phyloP scores from a whole-genome alignment of 495 filamentous ascomycete genomes.

The Aspergillus sclerotiicarbonarius region DNA sequence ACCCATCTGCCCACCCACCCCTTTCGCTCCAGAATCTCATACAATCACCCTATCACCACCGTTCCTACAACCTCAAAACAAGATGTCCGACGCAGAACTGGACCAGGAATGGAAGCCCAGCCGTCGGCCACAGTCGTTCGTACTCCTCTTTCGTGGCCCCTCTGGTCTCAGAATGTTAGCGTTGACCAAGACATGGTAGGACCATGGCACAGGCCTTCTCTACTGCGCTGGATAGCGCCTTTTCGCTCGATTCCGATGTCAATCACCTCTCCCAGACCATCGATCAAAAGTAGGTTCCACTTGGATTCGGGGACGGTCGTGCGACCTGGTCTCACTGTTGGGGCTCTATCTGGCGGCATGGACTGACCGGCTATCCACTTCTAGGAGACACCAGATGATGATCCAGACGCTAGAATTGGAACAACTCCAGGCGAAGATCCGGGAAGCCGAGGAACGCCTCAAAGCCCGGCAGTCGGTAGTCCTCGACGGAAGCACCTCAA shows the following conservation, averaged over 20 bases:
- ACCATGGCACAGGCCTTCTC: conserved; percentile 88
- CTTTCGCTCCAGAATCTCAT: conserved; percentile 6
- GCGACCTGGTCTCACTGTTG: not conserved
- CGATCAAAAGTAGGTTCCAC: conserved; percentile 72
- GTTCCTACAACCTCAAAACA: conserved; percentile 13
- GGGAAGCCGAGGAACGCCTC: conserved; percentile 79
- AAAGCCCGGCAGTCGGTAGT: conserved; percentile 44
- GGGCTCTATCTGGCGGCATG: not conserved
- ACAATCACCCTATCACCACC: not conserved
- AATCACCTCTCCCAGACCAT: conserved; percentile 73
- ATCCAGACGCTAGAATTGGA: conserved; percentile 78
- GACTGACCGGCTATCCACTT: not conserved
- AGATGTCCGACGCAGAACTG: conserved; percentile 53
- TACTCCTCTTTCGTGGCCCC: conserved; percentile 21
- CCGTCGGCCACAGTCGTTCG: conserved; percentile 79
- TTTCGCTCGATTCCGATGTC: conserved; percentile 77
- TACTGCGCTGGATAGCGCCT: conserved; percentile 80
- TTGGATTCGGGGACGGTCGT: not conserved
- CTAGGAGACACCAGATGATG: conserved; percentile 66
- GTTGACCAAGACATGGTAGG: conserved; percentile 48
- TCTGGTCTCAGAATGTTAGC: conserved; percentile 7
- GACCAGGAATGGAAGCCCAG: conserved; percentile 77
- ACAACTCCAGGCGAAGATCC: conserved; percentile 76
- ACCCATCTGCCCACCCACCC: not conserved
- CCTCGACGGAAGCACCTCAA: conserved; percentile 8